These are phyloP conservation scores for Smallanthus sonchifolius DNA, from an alignment of 129 eudicot genomes.

Conservation along the genomic window DNA sequence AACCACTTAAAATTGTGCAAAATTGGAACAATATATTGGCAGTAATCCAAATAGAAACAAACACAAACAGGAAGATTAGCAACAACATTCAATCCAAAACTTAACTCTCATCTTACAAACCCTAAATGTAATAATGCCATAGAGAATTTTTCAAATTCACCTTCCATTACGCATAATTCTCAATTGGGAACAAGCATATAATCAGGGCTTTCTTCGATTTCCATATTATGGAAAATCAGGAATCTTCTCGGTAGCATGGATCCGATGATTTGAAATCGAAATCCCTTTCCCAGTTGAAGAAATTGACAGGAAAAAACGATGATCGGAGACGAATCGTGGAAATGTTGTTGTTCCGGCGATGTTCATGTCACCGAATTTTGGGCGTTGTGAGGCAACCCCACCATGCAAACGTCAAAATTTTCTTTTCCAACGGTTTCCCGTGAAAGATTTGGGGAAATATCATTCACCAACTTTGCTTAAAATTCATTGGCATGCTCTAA, in stretches of 20 bases:
- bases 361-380: conserved; percentile 24
- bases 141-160: neutral
- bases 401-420: conserved; percentile 10
- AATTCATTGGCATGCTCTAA: conserved; percentile 7
- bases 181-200: neutral
- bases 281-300: conserved; percentile 12
- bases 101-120: conserved; percentile 17
- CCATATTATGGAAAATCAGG: neutral
- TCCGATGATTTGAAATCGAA: conserved; percentile 13
- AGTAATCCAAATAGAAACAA: neutral
- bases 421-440: conserved; percentile 24
- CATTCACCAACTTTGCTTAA: conserved; percentile 5
- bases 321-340: neutral
- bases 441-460: conserved; percentile 12
- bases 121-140: conserved; percentile 9
- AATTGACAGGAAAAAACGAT: conserved; percentile 7
- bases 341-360: conserved; percentile 5
- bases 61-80: conserved; percentile 12
- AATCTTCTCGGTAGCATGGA: conserved; percentile 11
- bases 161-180: conserved; percentile 7
- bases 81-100: conserved; percentile 7
- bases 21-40: conserved; percentile 2
- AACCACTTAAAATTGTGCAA: neutral
- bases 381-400: conserved; percentile 1
- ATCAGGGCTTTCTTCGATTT: conserved; percentile 2